Conservation (phyloP, 2,329 filamentous ascomycete species). For the Cryphonectria nitschkei region DNA sequence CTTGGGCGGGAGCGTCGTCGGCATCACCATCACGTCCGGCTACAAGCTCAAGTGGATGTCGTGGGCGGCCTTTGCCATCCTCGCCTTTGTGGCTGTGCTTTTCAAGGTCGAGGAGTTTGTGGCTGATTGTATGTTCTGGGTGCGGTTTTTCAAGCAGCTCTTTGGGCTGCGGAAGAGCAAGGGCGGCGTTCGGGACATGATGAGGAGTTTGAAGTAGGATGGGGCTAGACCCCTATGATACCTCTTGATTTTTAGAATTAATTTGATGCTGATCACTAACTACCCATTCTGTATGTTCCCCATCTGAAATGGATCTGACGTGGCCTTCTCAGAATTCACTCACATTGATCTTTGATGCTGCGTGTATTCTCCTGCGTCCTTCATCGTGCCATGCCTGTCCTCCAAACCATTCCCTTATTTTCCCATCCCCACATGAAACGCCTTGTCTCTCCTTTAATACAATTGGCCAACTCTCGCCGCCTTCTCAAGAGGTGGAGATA, state of each 20-base stretch:
- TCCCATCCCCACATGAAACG: too few relatives aligned
- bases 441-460: too few relatives aligned
- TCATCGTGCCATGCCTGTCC: too few relatives aligned
- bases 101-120: conserved; percentile 26
- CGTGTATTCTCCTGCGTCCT: too few relatives aligned
- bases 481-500: too few relatives aligned
- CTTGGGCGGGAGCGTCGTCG: conserved; percentile 20
- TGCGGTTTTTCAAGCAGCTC: conserved; percentile 10
- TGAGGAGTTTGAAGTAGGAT: conserved; percentile 4
- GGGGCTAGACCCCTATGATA: not conserved
- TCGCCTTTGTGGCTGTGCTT: conserved; percentile 13
- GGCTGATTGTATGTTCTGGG: conserved; percentile 21
- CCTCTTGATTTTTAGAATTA: not conserved
- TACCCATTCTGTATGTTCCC: not conserved
- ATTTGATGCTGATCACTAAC: not conserved
- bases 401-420: too few relatives aligned
- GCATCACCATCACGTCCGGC: conserved; percentile 25
- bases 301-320: not conserved
- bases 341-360: too few relatives aligned
- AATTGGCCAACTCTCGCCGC: too few relatives aligned
- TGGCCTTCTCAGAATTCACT: not conserved
- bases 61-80: conserved; percentile 25
- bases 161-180: not conserved
- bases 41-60: conserved; percentile 28
- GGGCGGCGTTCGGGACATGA: conserved; percentile 1